A percentile compares a stretch with the other conserved stretches of the same genome.
These are phyloP conservation scores for Sorghum bicolor DNA, from an alignment of 176 grass and related monocot genomes.

Conservation along the genomic window DNA sequence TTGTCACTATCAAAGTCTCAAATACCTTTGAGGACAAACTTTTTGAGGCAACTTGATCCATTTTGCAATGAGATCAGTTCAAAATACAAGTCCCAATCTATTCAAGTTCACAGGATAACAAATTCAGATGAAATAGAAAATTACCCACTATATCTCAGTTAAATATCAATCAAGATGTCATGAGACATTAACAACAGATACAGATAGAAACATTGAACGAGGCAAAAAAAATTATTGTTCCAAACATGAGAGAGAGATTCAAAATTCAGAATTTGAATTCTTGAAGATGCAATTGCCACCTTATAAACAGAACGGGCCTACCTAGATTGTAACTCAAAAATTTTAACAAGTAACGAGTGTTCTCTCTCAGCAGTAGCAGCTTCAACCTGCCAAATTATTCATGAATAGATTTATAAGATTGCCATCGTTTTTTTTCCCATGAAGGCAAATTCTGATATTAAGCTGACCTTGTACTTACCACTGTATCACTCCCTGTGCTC, in stretches of 20 bases:
- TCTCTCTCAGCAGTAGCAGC: conserved; percentile 51
- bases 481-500: conserved; percentile 30
- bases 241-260: background rate
- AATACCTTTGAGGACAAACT: background rate
- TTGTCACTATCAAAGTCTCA: background rate
- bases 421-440: background rate
- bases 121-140: conserved; percentile 2
- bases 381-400: conserved; percentile 55
- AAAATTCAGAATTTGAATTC: background rate
- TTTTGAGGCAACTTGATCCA: background rate
- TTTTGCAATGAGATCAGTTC: background rate
- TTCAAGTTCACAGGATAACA: background rate
- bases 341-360: conserved; percentile 63
- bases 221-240: background rate
- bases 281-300: background rate
- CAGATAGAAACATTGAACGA: background rate
- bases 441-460: background rate
- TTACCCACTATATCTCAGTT: background rate
- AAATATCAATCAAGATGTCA: background rate
- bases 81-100: background rate
- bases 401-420: background rate
- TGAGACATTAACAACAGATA: background rate
- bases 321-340: conserved; percentile 89
- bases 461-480: conserved; percentile 36
- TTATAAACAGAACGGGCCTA: conserved; percentile 34